Conservation (phyloP, 495 filamentous ascomycete genomes). For the Entonaema liquescens region DNA sequence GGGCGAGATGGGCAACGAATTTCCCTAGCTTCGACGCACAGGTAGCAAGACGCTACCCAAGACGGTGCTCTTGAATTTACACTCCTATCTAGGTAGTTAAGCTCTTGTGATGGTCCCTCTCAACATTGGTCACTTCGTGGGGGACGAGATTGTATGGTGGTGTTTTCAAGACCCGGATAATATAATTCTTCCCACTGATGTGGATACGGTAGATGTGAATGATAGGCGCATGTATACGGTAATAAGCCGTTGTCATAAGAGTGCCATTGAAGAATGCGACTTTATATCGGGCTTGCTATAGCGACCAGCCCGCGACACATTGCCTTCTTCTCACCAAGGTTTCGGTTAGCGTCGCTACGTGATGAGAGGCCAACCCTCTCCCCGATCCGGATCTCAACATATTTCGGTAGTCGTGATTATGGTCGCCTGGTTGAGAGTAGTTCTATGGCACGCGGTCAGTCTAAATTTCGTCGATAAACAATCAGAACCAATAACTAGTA, state of each 20-base stretch:
- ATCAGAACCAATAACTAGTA: conserved; percentile 17
- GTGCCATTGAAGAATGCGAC: conserved; percentile 18
- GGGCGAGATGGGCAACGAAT: conserved; percentile 8
- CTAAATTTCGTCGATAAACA: conserved; percentile 4
- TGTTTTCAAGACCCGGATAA: conserved; percentile 16
- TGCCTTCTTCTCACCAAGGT: conserved; percentile 9
- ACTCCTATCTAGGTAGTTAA: conserved; percentile 2
- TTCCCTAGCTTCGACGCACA: neutral
- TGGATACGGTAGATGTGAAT: conserved; percentile 21
- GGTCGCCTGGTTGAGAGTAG: neutral
- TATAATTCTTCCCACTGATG: conserved; percentile 21
- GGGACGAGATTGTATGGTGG: conserved; percentile 20
- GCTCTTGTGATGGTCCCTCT: conserved; percentile 4
- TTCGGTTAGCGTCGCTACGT: conserved; percentile 32
- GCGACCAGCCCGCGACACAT: conserved; percentile 13
- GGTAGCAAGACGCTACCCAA: neutral
- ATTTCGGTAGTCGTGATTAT: conserved; percentile 26
- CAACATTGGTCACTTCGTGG: conserved; percentile 12
- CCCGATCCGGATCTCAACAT: conserved; percentile 23
- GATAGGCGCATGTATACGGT: conserved; percentile 14
- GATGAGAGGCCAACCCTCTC: conserved; percentile 2
- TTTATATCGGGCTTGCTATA: conserved; percentile 28
- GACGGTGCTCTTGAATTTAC: neutral
- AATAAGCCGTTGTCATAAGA: conserved; percentile 24
- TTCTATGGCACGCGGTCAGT: conserved; percentile 21